phyloP scores from a whole-genome alignment of 1,139 yeast species.

The Nadsonia commutata region DNA sequence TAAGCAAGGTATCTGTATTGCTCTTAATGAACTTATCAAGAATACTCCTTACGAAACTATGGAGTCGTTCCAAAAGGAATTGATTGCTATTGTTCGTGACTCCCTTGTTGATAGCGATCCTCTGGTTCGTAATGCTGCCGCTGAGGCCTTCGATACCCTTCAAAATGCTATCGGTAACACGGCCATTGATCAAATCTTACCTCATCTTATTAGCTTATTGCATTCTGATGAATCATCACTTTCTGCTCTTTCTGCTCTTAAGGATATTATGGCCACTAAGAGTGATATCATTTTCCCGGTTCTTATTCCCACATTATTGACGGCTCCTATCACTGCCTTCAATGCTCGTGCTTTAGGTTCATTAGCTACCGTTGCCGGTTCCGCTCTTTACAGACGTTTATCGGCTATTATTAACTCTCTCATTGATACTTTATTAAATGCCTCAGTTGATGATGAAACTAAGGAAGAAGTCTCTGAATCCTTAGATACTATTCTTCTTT shows the following conservation, averaged over 20 bases:
- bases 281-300: constrained; percentile 90
- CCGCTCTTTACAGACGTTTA: constrained; percentile 61
- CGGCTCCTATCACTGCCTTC: constrained; percentile 69
- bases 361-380: constrained; percentile 82
- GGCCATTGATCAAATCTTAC: constrained; percentile 81
- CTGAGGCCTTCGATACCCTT: constrained; percentile 74
- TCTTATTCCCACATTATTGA: constrained; percentile 68
- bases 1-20: constrained; percentile 93
- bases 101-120: constrained; percentile 66
- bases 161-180: constrained; percentile 71
- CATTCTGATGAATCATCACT: constrained; percentile 50
- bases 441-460: constrained; percentile 24
- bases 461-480: constrained; percentile 35
- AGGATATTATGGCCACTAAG: constrained; percentile 84
- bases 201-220: constrained; percentile 60
- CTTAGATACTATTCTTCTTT: constrained; percentile 51
- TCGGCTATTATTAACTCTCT: constrained; percentile 58
- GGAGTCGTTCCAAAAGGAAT: constrained; percentile 46
- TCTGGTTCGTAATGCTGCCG: constrained; percentile 79
- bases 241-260: constrained; percentile 73
- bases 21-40: constrained; percentile 69
- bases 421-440: constrained; percentile 41
- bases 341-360: constrained; percentile 83
- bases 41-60: constrained; percentile 57
- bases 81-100: constrained; percentile 61